phyloP scores from a whole-genome alignment of 805 yeast species.

The Metschnikowia arizonensis region DNA sequence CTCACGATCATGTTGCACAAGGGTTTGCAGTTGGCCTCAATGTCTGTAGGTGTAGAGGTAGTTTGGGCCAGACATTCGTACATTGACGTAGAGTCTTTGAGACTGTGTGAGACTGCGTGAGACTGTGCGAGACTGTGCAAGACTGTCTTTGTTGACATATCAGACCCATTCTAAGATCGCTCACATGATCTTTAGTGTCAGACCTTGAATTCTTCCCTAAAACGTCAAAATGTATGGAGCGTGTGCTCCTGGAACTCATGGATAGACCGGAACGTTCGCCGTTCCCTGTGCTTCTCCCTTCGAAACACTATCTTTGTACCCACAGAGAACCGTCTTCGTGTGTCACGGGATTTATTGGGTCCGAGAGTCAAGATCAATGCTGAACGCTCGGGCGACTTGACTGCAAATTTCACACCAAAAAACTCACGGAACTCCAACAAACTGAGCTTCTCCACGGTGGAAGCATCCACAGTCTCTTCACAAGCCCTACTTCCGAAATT shows the following conservation, averaged over 20 bases:
- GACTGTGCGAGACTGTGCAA: too few species aligned
- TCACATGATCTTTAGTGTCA: constrained; percentile 30
- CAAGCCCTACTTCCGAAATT: constrained; percentile 32
- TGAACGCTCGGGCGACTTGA: constrained; percentile 33
- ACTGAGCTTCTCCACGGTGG: constrained; percentile 27
- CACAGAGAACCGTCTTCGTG: not conserved
- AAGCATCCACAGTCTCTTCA: constrained; percentile 32
- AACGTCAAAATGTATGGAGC: not conserved
- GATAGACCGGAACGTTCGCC: not conserved
- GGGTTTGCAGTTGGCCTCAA: constrained; percentile 37
- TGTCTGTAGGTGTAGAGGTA: constrained; percentile 24
- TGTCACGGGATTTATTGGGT: not conserved
- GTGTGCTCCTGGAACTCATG: not conserved
- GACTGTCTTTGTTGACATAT: too few species aligned
- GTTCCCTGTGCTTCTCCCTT: not conserved
- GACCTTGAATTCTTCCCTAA: not conserved
- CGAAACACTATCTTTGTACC: not conserved
- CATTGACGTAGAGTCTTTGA: too few species aligned
- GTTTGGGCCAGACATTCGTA: constrained; percentile 55
- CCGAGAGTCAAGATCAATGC: constrained; percentile 22
- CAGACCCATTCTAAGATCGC: constrained; percentile 29
- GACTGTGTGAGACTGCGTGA: too few species aligned
- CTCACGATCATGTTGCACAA: constrained; percentile 44
- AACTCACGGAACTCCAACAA: constrained; percentile 33
- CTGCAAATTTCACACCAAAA: constrained; percentile 31